These are phyloP conservation scores for Leccinum pellstonianum DNA, from an alignment of 768 basidiomycete species.

Conservation along the genomic window DNA sequence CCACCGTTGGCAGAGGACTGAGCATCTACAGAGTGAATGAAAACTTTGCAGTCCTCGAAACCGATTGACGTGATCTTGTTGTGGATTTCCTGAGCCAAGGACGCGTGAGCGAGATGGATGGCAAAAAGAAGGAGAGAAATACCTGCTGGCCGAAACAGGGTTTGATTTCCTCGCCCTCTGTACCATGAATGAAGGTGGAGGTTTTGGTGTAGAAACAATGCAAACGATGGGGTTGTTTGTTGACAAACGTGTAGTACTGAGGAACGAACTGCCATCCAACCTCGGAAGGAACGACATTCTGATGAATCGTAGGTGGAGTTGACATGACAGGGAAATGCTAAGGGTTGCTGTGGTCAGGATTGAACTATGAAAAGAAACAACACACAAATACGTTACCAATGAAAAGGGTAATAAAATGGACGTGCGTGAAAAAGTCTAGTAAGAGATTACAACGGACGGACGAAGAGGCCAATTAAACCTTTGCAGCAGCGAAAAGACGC, in stretches of 20 bases:
- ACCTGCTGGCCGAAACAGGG: slow-evolving; percentile 94
- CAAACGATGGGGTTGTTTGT: slow-evolving; percentile 94
- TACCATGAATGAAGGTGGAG: slow-evolving; percentile 95
- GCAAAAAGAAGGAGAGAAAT: slow-evolving; percentile 26
- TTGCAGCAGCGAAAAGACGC: slow-evolving; percentile 25
- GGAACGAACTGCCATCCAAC: slow-evolving; percentile 99
- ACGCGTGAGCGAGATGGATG: slow-evolving; percentile 6
- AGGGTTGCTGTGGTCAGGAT: not conserved
- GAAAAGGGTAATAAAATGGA: slow-evolving; percentile 34
- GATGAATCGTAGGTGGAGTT: slow-evolving; percentile 46
- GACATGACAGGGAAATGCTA: slow-evolving; percentile 40
- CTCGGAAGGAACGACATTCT: slow-evolving; percentile 82
- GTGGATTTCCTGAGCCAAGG: slow-evolving; percentile 80
- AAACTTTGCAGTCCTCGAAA: slow-evolving; percentile 97
- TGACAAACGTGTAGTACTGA: slow-evolving; percentile 99
- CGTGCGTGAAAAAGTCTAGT: slow-evolving; percentile 38
- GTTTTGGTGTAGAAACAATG: slow-evolving; percentile 99
- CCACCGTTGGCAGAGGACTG: slow-evolving; percentile 93
- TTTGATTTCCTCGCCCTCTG: slow-evolving; percentile 91
- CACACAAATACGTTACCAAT: slow-evolving; percentile 20
- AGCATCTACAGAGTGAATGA: slow-evolving; percentile 97
- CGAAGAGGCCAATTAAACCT: slow-evolving; percentile 27
- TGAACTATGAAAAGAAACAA: no score
- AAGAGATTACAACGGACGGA: slow-evolving; percentile 33
- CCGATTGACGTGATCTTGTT: slow-evolving; percentile 92